Conservation (phyloP, 805 yeast genomes). For the Barnettozyma wickerhamii region DNA sequence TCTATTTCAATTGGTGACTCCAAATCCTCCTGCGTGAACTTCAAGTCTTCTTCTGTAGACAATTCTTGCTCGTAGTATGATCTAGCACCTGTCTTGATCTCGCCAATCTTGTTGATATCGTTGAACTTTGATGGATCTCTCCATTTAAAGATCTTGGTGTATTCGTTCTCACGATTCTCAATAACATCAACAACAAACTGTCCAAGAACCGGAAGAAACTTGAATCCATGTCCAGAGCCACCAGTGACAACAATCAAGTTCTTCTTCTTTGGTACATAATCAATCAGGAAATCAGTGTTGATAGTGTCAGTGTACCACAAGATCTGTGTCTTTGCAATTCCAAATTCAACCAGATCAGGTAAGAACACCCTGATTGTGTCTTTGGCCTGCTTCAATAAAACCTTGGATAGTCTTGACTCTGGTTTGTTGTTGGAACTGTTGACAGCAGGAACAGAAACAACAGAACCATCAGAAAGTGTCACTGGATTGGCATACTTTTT, state of each 20-base stretch:
- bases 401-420: constrained; percentile 23
- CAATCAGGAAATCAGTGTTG: too few relatives aligned
- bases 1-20: background rate
- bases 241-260: constrained; percentile 31
- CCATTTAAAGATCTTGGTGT: constrained; percentile 31
- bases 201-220: constrained; percentile 31
- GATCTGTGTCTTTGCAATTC: constrained; percentile 18
- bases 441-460: constrained; percentile 30
- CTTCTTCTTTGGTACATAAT: too few relatives aligned
- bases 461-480: constrained; percentile 16
- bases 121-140: constrained; percentile 23
- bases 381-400: constrained; percentile 24
- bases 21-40: constrained; percentile 12
- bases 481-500: constrained; percentile 32
- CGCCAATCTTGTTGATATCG: constrained; percentile 25
- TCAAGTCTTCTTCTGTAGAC: constrained; percentile 20
- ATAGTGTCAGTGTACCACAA: constrained; percentile 37
- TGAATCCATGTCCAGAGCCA: constrained; percentile 33
- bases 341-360: background rate
- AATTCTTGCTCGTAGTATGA: constrained; percentile 31
- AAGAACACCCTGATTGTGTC: constrained; percentile 15
- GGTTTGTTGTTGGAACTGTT: constrained; percentile 18
- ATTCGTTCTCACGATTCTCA: constrained; percentile 29
- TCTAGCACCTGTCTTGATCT: constrained; percentile 10
- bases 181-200: constrained; percentile 28